Conservation (phyloP, 805 yeast genomes). For the Kregervanrija fluxuum region DNA sequence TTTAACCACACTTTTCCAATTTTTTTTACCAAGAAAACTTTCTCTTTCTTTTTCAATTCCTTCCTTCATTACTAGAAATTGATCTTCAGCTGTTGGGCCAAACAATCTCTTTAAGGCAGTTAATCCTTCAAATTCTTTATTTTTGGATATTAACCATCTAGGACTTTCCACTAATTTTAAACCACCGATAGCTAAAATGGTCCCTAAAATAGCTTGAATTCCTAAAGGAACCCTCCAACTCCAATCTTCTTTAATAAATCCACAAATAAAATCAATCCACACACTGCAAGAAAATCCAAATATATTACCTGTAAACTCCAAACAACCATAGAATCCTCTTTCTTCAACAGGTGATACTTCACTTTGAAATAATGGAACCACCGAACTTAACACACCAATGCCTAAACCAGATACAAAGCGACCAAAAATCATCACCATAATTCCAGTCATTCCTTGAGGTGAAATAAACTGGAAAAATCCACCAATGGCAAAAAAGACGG, state of each 20-base stretch:
- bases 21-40: conserved; percentile 8
- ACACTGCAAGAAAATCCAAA: conserved; percentile 76
- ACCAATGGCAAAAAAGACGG: conserved; percentile 66
- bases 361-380: conserved; percentile 82
- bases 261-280: conserved; percentile 79
- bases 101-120: conserved; percentile 27
- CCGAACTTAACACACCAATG: conserved; percentile 75
- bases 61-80: background rate
- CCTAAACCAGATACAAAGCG: conserved; percentile 80
- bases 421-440: conserved; percentile 60
- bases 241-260: conserved; percentile 49
- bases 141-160: conserved; percentile 76
- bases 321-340: conserved; percentile 78
- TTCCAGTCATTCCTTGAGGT: conserved; percentile 22
- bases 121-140: conserved; percentile 51
- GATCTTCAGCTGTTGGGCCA: conserved; percentile 20
- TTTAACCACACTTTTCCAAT: conserved; percentile 15
- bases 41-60: background rate
- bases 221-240: conserved; percentile 79
- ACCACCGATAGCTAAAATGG: conserved; percentile 61
- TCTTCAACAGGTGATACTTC: conserved; percentile 85
- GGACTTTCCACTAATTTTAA: conserved; percentile 81
- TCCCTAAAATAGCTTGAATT: conserved; percentile 67
- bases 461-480: conserved; percentile 67
- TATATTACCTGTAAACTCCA: conserved; percentile 83